Conservation (phyloP, 2,329 filamentous ascomycete genomes). For the Cytospora piceicola region DNA sequence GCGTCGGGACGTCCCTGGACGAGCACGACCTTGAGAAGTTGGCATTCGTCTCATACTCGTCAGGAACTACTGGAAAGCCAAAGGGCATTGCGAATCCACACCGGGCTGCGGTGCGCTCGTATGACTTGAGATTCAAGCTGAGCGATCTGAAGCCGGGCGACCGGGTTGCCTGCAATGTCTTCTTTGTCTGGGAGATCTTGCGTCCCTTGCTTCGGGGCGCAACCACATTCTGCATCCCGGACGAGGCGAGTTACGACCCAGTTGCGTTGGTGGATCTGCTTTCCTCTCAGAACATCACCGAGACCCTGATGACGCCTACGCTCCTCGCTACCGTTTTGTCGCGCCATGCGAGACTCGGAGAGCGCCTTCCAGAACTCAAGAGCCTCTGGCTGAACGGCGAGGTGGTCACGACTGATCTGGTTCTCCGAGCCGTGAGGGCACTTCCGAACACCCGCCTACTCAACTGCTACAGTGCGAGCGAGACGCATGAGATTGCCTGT, state of each 20-base stretch:
- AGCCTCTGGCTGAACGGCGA: conserved; percentile 80
- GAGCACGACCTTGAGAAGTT: conserved; percentile 73
- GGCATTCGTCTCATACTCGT: conserved; percentile 81
- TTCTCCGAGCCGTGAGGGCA: conserved; percentile 67
- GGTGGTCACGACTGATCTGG: conserved; percentile 78
- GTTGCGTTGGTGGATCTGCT: conserved; percentile 73
- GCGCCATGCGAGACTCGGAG: conserved; percentile 67
- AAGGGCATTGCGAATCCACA: conserved; percentile 84
- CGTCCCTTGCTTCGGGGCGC: conserved; percentile 76
- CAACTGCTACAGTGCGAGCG: conserved; percentile 82
- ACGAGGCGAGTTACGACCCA: conserved; percentile 78
- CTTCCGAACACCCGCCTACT: conserved; percentile 71
- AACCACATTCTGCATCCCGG: conserved; percentile 74
- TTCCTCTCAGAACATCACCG: conserved; percentile 67
- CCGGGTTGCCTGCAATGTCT: conserved; percentile 84
- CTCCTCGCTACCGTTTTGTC: conserved; percentile 75
- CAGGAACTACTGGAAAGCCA: conserved; percentile 76
- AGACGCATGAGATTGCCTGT: conserved; percentile 80
- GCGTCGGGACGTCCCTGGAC: conserved; percentile 47
- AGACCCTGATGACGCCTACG: conserved; percentile 84
- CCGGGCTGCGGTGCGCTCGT: conserved; percentile 72
- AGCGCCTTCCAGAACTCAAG: conserved; percentile 66
- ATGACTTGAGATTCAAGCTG: conserved; percentile 71
- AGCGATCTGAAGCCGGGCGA: conserved; percentile 73
- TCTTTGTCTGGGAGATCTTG: conserved; percentile 85